Percentiles rank a stretch among this genome's conserved stretches.
Evolutionary conservation across 202 grass and related monocot species (phyloP).

Genomic region (Setaria viridis): DNA sequence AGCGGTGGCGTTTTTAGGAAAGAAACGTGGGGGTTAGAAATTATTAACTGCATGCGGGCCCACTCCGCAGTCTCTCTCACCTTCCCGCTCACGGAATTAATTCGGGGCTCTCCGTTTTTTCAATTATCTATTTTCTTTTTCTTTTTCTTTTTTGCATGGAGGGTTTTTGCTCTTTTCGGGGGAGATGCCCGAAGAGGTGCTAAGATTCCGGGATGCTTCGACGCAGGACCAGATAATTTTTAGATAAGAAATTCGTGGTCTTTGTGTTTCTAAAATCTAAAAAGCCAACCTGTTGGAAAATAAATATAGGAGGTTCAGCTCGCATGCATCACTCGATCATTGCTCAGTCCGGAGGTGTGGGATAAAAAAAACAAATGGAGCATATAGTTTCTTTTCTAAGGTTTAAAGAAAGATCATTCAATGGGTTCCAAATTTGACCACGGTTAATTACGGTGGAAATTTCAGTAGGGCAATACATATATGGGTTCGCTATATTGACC

Average conservation of each 20-base stretch:
- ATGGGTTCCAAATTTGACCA: neutral
- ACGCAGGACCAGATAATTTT: slow-evolving; percentile 60
- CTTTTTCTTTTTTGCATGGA: neutral
- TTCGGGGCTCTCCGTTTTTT: slow-evolving; percentile 32
- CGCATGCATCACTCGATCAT: neutral
- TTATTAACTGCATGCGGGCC: slow-evolving; percentile 3
- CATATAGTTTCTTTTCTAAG: neutral
- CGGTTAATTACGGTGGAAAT: neutral
- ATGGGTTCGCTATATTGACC: neutral
- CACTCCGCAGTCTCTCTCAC: neutral
- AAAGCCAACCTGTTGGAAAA: neutral
- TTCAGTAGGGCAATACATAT: neutral
- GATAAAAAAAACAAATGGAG: neutral
- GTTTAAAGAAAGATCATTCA: neutral
- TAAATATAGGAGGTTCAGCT: neutral
- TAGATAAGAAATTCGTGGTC: slow-evolving; percentile 69
- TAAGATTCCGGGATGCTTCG: slow-evolving; percentile 49
- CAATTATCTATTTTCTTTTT: neutral
- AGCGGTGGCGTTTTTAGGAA: slow-evolving; percentile 54
- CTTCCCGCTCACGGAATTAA: slow-evolving; percentile 29
- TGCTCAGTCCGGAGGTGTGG: neutral
- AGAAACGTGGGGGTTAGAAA: slow-evolving; percentile 36
- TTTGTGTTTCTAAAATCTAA: slow-evolving; percentile 17
- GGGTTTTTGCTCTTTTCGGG: slow-evolving; percentile 18
- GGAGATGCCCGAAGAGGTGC: slow-evolving; percentile 56